Evolutionary conservation across 148 eudicot species (phyloP).

Genomic region (Vaccinium darrowii): DNA sequence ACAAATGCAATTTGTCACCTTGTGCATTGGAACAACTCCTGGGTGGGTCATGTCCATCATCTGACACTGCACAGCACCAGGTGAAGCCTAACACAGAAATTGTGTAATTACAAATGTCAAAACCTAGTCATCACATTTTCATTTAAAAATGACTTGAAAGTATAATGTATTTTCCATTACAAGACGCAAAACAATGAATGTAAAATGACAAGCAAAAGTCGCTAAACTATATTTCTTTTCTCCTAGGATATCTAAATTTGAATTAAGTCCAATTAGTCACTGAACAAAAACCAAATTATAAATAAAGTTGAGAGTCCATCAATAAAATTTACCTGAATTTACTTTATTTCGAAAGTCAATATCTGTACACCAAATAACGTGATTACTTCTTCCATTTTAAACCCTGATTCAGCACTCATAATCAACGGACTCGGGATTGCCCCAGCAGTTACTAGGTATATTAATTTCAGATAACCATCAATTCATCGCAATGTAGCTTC

Average conservation of each 20-base stretch:
- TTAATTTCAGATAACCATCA: neutral
- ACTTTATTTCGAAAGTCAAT: neutral
- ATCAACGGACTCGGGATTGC: neutral
- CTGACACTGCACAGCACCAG: conserved; percentile 98
- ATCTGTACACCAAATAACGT: neutral
- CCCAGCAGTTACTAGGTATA: neutral
- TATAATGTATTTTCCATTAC: neutral
- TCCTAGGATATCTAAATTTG: neutral
- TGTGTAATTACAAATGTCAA: neutral
- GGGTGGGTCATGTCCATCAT: conserved; percentile 87
- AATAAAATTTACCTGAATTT: neutral
- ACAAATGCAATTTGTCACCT: conserved; percentile 37
- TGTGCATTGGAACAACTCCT: conserved; percentile 93
- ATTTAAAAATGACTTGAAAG: neutral
- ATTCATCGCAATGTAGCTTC: neutral
- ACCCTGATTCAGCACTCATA: neutral
- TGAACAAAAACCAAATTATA: neutral
- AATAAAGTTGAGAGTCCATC: neutral
- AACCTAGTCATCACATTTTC: neutral
- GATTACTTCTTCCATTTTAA: neutral
- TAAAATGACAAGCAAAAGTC: conserved; percentile 2
- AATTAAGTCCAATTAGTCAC: neutral
- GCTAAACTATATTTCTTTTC: neutral
- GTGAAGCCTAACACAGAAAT: conserved; percentile 61
- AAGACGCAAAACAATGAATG: neutral